Conservation (phyloP, 441 rosid genomes). For the Pelargonium citronellum region DNA sequence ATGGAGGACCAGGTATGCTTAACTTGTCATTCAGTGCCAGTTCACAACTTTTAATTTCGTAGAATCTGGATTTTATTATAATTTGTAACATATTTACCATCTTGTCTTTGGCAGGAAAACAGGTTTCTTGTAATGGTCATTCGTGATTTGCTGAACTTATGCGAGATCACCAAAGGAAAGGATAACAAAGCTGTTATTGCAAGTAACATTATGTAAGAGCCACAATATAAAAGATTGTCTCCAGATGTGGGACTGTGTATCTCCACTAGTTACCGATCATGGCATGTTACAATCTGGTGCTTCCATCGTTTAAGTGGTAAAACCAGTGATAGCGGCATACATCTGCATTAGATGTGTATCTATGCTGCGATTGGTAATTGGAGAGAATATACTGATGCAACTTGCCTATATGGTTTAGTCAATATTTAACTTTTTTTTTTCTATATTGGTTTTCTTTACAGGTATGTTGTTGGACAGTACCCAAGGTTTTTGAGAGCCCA, state of each 20-base stretch:
- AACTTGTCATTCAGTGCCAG: neutral
- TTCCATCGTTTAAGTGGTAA: constrained; percentile 3
- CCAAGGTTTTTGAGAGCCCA: constrained; percentile 99
- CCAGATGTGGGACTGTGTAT: neutral
- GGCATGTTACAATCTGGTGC: constrained; percentile 5
- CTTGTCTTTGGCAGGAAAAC: constrained; percentile 65
- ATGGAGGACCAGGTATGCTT: constrained; percentile 90
- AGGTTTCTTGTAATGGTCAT: constrained; percentile 99
- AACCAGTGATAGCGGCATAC: neutral
- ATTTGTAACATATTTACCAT: constrained; percentile 1
- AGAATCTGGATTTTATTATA: neutral
- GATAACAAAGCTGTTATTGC: constrained; percentile 99
- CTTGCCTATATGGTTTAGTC: neutral
- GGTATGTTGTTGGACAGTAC: constrained; percentile 99
- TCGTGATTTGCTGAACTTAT: constrained; percentile 89
- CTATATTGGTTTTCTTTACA: constrained; percentile 27
- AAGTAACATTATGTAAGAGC: constrained; percentile 94
- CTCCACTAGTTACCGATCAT: neutral
- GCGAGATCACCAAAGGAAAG: constrained; percentile 98
- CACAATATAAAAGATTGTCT: constrained; percentile 1
- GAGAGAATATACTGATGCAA: neutral
- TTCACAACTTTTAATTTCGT: neutral
- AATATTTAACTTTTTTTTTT: neutral
- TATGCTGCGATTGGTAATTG: neutral
- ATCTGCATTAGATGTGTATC: neutral